Conservation (phyloP, 441 rosid species). For the Dalechampia spathulata region DNA sequence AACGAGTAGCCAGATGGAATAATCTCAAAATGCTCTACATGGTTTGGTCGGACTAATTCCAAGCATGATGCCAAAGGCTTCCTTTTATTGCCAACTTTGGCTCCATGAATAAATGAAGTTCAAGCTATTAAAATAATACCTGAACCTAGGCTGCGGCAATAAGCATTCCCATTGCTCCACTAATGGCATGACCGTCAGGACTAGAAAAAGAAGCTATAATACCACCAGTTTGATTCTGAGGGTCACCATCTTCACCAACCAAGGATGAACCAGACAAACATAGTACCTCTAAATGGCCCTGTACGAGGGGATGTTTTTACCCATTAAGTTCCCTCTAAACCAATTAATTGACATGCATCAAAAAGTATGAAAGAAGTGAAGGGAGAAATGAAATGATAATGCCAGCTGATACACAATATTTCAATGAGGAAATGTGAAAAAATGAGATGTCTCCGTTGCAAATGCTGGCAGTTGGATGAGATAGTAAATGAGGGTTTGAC, state of each 20-base stretch:
- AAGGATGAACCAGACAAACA: slow-evolving; percentile 93
- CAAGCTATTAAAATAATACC: slow-evolving; percentile 37
- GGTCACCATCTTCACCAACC: slow-evolving; percentile 80
- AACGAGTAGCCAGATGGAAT: too few relatives aligned
- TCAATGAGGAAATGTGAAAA: slow-evolving; percentile 4
- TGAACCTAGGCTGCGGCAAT: slow-evolving; percentile 78
- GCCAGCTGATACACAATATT: not conserved
- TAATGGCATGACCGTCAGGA: slow-evolving; percentile 88
- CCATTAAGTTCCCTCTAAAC: slow-evolving; percentile 18
- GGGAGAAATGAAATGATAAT: not conserved
- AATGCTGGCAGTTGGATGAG: slow-evolving; percentile 45
- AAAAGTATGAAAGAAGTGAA: not conserved
- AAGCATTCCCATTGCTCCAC: slow-evolving; percentile 83
- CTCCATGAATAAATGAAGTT: not conserved
- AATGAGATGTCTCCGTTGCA: slow-evolving; percentile 49
- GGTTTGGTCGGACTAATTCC: too few relatives aligned
- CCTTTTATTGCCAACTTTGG: not conserved
- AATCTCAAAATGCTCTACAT: too few relatives aligned
- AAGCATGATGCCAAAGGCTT: not conserved
- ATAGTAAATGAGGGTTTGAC: slow-evolving; percentile 39
- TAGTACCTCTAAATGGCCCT: slow-evolving; percentile 94
- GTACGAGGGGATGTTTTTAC: slow-evolving; percentile 22
- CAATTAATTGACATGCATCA: slow-evolving; percentile 1
- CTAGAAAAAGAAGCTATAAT: slow-evolving; percentile 84
- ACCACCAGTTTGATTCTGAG: slow-evolving; percentile 79